A percentile compares a stretch with the other conserved stretches of the same genome.
phyloP scores from a whole-genome alignment of 129 eudicot genomes.

The Helichrysum umbraculigerum region DNA sequence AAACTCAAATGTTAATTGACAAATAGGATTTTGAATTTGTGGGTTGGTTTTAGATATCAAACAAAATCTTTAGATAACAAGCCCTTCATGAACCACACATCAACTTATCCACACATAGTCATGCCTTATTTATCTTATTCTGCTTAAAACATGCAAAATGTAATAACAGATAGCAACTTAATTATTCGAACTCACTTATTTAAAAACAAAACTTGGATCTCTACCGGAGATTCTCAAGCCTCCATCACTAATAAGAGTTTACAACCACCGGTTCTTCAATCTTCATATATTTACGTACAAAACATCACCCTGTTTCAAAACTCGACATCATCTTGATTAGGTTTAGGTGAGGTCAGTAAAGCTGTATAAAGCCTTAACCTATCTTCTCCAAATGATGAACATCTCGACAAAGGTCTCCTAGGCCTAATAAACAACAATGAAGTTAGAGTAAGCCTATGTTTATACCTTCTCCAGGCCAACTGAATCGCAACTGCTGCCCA shows the following conservation, averaged over 20 bases:
- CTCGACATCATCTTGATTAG: slow-evolving; percentile 81
- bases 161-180: not conserved
- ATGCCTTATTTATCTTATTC: not conserved
- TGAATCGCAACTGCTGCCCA: slow-evolving; percentile 93
- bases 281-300: too few species aligned
- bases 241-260: not conserved
- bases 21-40: too few species aligned
- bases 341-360: slow-evolving; percentile 79
- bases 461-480: slow-evolving; percentile 85
- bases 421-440: slow-evolving; percentile 79
- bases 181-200: not conserved
- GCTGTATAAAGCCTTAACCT: slow-evolving; percentile 83
- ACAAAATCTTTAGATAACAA: not conserved
- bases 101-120: slow-evolving; percentile 19
- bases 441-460: slow-evolving; percentile 62
- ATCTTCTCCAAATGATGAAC: slow-evolving; percentile 80
- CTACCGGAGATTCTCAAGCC: not conserved
- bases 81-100: slow-evolving; percentile 21
- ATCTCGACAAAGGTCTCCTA: slow-evolving; percentile 70
- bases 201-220: not conserved
- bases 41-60: not conserved
- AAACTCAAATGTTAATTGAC: not conserved
- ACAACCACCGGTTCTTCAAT: not conserved
- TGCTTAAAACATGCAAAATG: not conserved
- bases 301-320: slow-evolving; percentile 29